Percentiles rank a stretch among this genome's conserved stretches.
These are phyloP conservation scores for Sophora flavescens DNA, from an alignment of 306 rosid genomes.

Conservation along the genomic window DNA sequence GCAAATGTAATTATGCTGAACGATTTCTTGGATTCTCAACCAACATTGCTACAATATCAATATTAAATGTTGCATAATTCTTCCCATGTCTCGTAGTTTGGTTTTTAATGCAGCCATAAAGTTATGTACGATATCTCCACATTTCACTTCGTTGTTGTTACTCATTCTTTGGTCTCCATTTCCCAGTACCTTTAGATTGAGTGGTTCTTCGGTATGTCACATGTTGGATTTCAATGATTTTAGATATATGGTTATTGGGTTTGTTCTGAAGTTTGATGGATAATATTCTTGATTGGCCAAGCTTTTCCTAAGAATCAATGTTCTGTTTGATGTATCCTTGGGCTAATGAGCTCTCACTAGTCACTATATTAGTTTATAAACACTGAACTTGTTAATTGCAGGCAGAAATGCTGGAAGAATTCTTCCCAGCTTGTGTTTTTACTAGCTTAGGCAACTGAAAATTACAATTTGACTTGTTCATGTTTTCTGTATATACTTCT, in stretches of 20 bases:
- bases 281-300: slow-evolving; percentile 34
- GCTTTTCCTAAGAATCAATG: slow-evolving; percentile 9
- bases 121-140: not conserved
- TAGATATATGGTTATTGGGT: slow-evolving; percentile 12
- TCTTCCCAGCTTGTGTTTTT: slow-evolving; percentile 26
- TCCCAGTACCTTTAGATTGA: slow-evolving; percentile 33
- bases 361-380: slow-evolving; percentile 29
- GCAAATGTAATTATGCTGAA: slow-evolving; percentile 11
- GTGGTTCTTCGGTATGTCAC: slow-evolving; percentile 21
- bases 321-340: slow-evolving; percentile 4
- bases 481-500: slow-evolving; percentile 18
- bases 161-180: slow-evolving; percentile 8
- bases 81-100: slow-evolving; percentile 14
- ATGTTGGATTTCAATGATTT: slow-evolving; percentile 12
- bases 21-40: slow-evolving; percentile 33
- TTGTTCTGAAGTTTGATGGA: slow-evolving; percentile 21
- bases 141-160: slow-evolving; percentile 17
- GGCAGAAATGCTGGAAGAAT: slow-evolving; percentile 15
- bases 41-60: slow-evolving; percentile 20
- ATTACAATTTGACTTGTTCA: slow-evolving; percentile 18
- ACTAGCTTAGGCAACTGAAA: slow-evolving; percentile 26
- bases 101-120: not conserved
- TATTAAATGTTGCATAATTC: slow-evolving; percentile 28
- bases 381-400: slow-evolving; percentile 38
- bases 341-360: slow-evolving; percentile 4